A percentile compares a stretch with the other conserved stretches of the same genome.
These are phyloP conservation scores for Sporobolomyces phaffii DNA, from an alignment of 768 basidiomycete species.

Conservation along the genomic window DNA sequence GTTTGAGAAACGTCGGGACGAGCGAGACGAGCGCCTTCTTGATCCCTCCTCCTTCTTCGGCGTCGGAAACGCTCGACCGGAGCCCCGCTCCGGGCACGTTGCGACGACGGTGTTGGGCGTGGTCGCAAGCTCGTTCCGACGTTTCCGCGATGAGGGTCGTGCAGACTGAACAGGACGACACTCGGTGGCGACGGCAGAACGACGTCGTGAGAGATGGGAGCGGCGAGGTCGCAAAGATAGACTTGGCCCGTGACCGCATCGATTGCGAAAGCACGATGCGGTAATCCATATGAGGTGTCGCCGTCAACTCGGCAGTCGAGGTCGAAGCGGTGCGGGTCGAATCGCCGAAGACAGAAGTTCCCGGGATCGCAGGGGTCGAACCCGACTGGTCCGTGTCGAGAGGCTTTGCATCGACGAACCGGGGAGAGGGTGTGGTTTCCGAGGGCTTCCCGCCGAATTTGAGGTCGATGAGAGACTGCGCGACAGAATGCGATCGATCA, in stretches of 20 bases:
- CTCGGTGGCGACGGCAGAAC: slow-evolving; percentile 38
- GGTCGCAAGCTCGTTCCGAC: slow-evolving; percentile 6
- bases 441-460: slow-evolving; percentile 33
- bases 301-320: not conserved
- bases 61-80: not conserved
- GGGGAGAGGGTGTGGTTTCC: not conserved
- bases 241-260: slow-evolving; percentile 36
- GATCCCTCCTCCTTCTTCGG: not conserved
- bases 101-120: slow-evolving; percentile 8
- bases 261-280: slow-evolving; percentile 38
- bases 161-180: slow-evolving; percentile 31
- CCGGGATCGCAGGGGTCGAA: not conserved
- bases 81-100: slow-evolving; percentile 28
- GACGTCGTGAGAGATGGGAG: slow-evolving; percentile 2
- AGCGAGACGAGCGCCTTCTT: slow-evolving; percentile 40
- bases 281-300: slow-evolving; percentile 40
- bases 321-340: not conserved
- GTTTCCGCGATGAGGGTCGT: not conserved
- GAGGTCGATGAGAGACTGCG: slow-evolving; percentile 35
- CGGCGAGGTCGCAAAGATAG: slow-evolving; percentile 29
- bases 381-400: not conserved
- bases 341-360: not conserved
- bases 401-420: not conserved
- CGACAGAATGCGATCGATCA: slow-evolving; percentile 20
- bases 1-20: slow-evolving; percentile 58